Evolutionary conservation across 768 basidiomycete species (phyloP).

Genomic region (Tulasnella sp.): DNA sequence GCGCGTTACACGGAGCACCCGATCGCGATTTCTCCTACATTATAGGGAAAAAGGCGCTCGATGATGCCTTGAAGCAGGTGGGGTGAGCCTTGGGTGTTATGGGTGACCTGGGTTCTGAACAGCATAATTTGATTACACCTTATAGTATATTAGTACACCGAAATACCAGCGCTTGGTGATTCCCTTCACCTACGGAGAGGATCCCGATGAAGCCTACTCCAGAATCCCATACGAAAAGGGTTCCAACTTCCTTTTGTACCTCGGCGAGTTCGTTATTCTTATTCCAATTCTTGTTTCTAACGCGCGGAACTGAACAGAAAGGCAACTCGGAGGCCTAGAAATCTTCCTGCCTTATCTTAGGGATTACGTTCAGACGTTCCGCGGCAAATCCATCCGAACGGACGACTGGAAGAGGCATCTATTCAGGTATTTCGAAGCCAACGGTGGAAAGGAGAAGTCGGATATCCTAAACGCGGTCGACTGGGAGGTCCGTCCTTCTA

Average conservation of each 20-base stretch:
- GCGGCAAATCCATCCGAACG: slow-evolving; percentile 66
- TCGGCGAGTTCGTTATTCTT: slow-evolving; percentile 39
- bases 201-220: slow-evolving; percentile 23
- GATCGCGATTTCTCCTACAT: slow-evolving; percentile 72
- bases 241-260: slow-evolving; percentile 71
- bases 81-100: background rate
- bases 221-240: slow-evolving; percentile 82
- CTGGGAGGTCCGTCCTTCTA: slow-evolving; percentile 50
- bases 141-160: slow-evolving; percentile 42
- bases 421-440: slow-evolving; percentile 50
- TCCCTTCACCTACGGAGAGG: slow-evolving; percentile 39
- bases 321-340: slow-evolving; percentile 67
- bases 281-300: too few species aligned
- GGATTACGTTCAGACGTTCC: slow-evolving; percentile 73
- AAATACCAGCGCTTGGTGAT: slow-evolving; percentile 75
- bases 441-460: slow-evolving; percentile 50
- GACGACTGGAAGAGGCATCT: slow-evolving; percentile 74
- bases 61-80: slow-evolving; percentile 47
- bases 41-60: slow-evolving; percentile 59
- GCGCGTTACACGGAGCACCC: slow-evolving; percentile 56
- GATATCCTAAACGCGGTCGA: slow-evolving; percentile 56
- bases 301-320: too few species aligned
- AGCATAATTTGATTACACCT: background rate
- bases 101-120: background rate
- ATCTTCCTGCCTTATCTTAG: slow-evolving; percentile 75